Evolutionary conservation across 2,329 filamentous ascomycete species (phyloP).

Genomic region (Pyrenophora seminiperda): DNA sequence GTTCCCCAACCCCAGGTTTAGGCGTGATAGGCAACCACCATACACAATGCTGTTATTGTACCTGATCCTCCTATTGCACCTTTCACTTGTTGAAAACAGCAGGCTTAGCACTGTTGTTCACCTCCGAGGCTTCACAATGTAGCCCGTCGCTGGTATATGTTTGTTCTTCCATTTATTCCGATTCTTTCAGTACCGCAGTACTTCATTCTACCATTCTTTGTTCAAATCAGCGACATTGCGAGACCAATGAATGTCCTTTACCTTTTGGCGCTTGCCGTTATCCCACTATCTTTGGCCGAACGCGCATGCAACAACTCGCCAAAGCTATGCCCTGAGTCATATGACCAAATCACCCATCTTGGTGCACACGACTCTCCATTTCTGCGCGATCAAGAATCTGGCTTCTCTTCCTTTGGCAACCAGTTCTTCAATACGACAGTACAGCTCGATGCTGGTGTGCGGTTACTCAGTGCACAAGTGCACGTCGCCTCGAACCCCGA

Average conservation of each 20-base stretch:
- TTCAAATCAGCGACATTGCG: neutral
- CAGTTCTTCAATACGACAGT: conserved; percentile 73
- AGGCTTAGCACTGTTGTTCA: too few species aligned
- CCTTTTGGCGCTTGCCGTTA: conserved; percentile 17
- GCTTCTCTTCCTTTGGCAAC: conserved; percentile 67
- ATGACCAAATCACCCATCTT: conserved; percentile 75
- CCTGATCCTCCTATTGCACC: too few species aligned
- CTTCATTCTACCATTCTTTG: neutral
- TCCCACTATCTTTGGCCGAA: conserved; percentile 4
- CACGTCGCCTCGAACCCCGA: conserved; percentile 59
- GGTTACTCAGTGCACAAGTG: conserved; percentile 71
- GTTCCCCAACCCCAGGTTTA: too few species aligned
- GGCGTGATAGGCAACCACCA: too few species aligned
- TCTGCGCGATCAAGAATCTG: conserved; percentile 64
- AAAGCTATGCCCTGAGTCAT: conserved; percentile 68
- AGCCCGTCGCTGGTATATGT: too few species aligned
- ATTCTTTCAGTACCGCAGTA: neutral
- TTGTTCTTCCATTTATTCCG: neutral
- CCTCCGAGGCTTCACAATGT: too few species aligned
- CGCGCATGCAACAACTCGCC: conserved; percentile 78
- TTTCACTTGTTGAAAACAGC: too few species aligned
- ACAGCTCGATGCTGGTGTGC: conserved; percentile 72
- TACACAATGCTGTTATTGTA: too few species aligned
- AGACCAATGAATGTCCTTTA: conserved; percentile 1
- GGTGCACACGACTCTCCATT: conserved; percentile 76